Evolutionary conservation across 2,329 filamentous ascomycete species (phyloP).

Genomic region (Dactylonectria estremocensis): DNA sequence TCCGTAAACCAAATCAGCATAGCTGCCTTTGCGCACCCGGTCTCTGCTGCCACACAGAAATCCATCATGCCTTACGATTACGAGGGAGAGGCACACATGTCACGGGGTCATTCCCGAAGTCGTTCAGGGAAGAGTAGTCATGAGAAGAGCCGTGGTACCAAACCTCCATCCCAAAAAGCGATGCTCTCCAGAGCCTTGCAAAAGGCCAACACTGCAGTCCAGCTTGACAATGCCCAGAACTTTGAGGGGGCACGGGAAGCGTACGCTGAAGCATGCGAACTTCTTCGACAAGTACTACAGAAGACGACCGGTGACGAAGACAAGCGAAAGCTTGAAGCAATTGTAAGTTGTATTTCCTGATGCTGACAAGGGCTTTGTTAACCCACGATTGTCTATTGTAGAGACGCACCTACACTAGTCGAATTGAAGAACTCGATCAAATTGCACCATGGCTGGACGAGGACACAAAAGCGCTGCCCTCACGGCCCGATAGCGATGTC

Average conservation of each 20-base stretch:
- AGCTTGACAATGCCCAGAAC: conserved; percentile 96
- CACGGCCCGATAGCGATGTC: conserved; percentile 71
- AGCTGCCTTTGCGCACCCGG: conserved; percentile 37
- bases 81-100: conserved; percentile 47
- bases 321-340: conserved; percentile 90
- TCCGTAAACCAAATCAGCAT: conserved; percentile 36
- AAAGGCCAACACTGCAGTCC: conserved; percentile 95
- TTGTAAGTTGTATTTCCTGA: conserved; percentile 69
- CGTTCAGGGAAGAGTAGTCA: conserved; percentile 53
- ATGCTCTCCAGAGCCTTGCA: conserved; percentile 97
- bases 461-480: conserved; percentile 84
- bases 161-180: conserved; percentile 84
- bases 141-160: conserved; percentile 52
- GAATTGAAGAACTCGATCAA: conserved; percentile 88
- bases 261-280: conserved; percentile 90
- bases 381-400: conserved; percentile 53
- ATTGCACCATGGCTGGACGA: conserved; percentile 70
- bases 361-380: background rate
- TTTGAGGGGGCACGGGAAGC: conserved; percentile 92
- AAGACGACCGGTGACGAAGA: conserved; percentile 90
- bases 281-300: conserved; percentile 89
- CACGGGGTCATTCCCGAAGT: conserved; percentile 52
- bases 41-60: conserved; percentile 27
- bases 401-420: conserved; percentile 90
- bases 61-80: conserved; percentile 52